Evolutionary conservation across 306 rosid genomes (phyloP), one percentile per base, ranked within the genome.

Genomic region (Luffa aegyptiaca): DNA sequence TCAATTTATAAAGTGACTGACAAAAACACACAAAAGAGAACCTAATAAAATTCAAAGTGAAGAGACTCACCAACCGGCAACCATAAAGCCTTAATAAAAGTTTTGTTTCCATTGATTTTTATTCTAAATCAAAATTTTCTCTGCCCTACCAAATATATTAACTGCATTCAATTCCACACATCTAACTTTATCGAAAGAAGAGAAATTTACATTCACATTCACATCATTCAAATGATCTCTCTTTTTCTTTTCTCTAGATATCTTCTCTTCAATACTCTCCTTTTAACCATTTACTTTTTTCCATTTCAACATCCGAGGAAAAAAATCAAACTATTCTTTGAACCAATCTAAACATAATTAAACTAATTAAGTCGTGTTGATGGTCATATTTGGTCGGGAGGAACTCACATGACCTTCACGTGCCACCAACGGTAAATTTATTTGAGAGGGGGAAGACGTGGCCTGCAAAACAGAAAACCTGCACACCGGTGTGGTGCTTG

Each of bases 141-240:
- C 33, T 62, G 31, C 42, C 42, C 42, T 10, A 65, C 44, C 74
- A 66, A 17, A 7, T 68, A 68, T n/a, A 41, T 39, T 39, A 37
- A 4, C 2, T 8, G 10, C 26, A 42, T 42, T 69, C 51, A 69
- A 69, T 71, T 44, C n/a, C 55, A 21, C 20, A 72, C 18, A 46
- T 48, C 6, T 11, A 52, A 52, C 79, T 75, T 75, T 75, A 75
- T 52, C 18, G 52, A 75, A 75, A 52, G 79, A 75, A 36, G 48
- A 75, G 46, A 26, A 26, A 26, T 26, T 26, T 26, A 75, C 63
- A 37, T 39, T 66, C 49, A 3, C 3, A 3, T 62, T 62, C 36
- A 9, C 18, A 52, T 55, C 0, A 48, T 3, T 3, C 31, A 36
- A 16, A 65, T 1, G n/a, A 39, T 39, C 73, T 65, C 20, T 14